phyloP scores from a whole-genome alignment of 2,329 filamentous ascomycete species.

The Leptodontidium sp. region DNA sequence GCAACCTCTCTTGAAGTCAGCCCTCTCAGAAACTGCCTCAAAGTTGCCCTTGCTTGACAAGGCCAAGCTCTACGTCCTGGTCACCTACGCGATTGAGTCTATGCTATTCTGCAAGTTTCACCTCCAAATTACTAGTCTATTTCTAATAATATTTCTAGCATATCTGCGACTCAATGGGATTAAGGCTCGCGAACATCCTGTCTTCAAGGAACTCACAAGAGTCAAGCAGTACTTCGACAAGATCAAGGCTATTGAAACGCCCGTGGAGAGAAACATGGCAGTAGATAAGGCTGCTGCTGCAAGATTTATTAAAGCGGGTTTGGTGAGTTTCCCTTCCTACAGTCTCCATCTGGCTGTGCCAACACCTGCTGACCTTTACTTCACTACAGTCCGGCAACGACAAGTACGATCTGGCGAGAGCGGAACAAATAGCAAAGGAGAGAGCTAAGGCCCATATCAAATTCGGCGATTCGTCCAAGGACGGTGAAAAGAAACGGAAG shows the following conservation, averaged over 20 bases:
- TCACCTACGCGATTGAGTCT: conserved; percentile 90
- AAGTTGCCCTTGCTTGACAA: conserved; percentile 93
- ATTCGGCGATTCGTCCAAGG: conserved; percentile 52
- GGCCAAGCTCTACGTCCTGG: conserved; percentile 90
- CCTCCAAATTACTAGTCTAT: background rate
- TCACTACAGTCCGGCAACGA: conserved; percentile 52
- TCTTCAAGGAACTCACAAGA: conserved; percentile 85
- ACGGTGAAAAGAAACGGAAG: conserved; percentile 46
- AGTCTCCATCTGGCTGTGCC: background rate
- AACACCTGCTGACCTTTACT: conserved; percentile 26
- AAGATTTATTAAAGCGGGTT: conserved; percentile 82
- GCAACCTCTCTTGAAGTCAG: conserved; percentile 72
- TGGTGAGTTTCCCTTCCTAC: conserved; percentile 61
- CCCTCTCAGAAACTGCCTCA: conserved; percentile 72
- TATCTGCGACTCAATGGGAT: conserved; percentile 81
- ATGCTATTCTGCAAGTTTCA: conserved; percentile 78
- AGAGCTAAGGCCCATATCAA: conserved; percentile 58
- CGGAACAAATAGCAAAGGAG: conserved; percentile 58
- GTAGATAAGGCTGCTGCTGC: conserved; percentile 79
- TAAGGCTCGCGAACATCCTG: conserved; percentile 82
- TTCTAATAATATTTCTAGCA: conserved; percentile 54
- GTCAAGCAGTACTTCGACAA: conserved; percentile 94
- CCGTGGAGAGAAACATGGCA: conserved; percentile 54
- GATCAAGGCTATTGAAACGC: conserved; percentile 79
- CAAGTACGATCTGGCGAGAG: conserved; percentile 58